These are phyloP conservation scores for Eucalyptus shirleyi DNA, from an alignment of 345 rosid genomes.

Conservation along the genomic window DNA sequence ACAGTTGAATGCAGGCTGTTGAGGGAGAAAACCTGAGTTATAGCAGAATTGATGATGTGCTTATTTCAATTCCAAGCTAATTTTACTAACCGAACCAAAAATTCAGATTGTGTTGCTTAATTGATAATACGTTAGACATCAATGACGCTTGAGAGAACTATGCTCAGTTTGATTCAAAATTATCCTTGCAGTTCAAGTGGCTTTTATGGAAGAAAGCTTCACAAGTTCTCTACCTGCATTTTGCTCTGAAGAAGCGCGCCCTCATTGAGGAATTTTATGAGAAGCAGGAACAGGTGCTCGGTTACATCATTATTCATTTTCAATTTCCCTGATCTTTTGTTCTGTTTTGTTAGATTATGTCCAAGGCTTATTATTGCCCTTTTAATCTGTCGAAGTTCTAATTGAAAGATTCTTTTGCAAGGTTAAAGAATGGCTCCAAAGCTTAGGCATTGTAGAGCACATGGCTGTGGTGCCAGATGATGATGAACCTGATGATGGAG, in stretches of 20 bases:
- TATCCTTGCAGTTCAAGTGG: conserved; percentile 68
- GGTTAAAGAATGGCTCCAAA: conserved; percentile 94
- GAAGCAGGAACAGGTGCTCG: conserved; percentile 71
- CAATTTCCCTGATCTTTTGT: neutral
- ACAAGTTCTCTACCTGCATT: conserved; percentile 79
- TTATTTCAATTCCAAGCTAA: neutral
- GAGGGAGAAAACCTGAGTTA: neutral
- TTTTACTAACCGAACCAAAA: neutral
- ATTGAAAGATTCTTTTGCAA: neutral
- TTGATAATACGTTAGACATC: neutral
- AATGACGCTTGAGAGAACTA: neutral
- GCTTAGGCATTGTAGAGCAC: conserved; percentile 72
- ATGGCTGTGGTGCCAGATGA: conserved; percentile 64
- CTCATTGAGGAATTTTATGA: conserved; percentile 73
- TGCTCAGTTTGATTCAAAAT: neutral
- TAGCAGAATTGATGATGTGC: neutral
- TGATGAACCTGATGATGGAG: conserved; percentile 91
- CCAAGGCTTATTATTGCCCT: neutral
- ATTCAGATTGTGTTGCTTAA: neutral
- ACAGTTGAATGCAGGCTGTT: neutral
- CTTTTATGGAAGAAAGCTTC: conserved; percentile 78
- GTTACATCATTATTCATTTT: neutral
- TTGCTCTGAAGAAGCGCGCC: conserved; percentile 72
- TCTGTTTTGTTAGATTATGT: neutral
- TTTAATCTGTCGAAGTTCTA: neutral